Conservation (phyloP, 192 early-diverging fungal genomes). For the Coemansia sp. region DNA sequence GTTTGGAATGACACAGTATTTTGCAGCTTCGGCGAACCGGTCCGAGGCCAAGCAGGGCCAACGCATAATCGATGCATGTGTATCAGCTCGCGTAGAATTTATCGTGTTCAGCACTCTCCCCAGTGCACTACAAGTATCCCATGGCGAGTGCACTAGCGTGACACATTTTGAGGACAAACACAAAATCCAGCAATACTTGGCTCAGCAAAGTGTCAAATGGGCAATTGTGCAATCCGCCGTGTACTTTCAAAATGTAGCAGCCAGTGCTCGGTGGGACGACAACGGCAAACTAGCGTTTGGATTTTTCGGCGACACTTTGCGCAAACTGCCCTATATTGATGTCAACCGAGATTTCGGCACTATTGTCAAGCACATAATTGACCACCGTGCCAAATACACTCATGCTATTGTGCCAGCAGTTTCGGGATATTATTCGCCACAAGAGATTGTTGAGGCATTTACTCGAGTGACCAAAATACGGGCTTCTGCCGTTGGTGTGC, state of each 20-base stretch:
- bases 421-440: constrained; percentile 20
- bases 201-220: not conserved
- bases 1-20: constrained; percentile 27
- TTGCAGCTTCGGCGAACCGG: not conserved
- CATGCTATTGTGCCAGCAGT: constrained; percentile 11
- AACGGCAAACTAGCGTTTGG: constrained; percentile 7
- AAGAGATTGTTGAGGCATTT: constrained; percentile 20
- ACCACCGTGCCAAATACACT: constrained; percentile 5
- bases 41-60: constrained; percentile 8
- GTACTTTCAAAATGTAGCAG: constrained; percentile 23
- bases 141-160: constrained; percentile 15
- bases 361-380: constrained; percentile 21
- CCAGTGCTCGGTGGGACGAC: constrained; percentile 17
- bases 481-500: constrained; percentile 6
- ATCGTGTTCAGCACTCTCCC: constrained; percentile 24
- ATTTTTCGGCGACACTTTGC: constrained; percentile 9
- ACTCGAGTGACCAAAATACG: constrained; percentile 15
- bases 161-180: constrained; percentile 25
- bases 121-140: constrained; percentile 10
- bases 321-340: constrained; percentile 16
- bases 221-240: constrained; percentile 8
- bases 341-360: constrained; percentile 15
- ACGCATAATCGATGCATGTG: constrained; percentile 18
- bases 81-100: constrained; percentile 1
- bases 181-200: constrained; percentile 15